Base-by-base conservation (phyloP, 2,329 filamentous ascomycete species). In the Diaporthe capsici region DNA sequence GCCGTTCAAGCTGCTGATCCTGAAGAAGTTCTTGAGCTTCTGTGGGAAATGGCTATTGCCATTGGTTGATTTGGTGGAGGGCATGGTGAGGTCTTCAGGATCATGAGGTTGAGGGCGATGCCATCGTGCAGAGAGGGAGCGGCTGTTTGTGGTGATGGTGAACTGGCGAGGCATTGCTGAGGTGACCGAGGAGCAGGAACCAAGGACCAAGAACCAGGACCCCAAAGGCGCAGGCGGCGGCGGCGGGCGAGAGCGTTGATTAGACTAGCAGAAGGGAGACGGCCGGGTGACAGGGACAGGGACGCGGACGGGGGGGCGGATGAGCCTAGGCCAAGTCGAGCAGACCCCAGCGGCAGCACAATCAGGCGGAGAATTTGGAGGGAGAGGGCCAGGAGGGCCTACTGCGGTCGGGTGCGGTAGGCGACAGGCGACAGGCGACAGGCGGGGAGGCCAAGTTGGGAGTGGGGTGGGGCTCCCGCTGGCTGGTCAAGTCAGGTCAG, bases 11-110 rank as follows among this genome's bases (percentile, higher is more conserved):
- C 84, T 89, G 82, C 89, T 93, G 83, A 93, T 93, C 80, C 91
- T 91, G 84, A 94, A 94, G 87, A 94, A 93, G 84, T 91, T 93
- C 86, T 91, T 92, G 80, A 94, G 83, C 82, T 91, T 92, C 83
- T 93, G 91, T 78, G 91, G 92, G 81, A 93, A 92, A 82, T 92
- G 91, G 84, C 85, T 86, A 79, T 87, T 87, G 82, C 88, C 88
- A 80, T 87, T 86, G 79, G 87, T 85, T 83, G 84, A 86, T 84
- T 92, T 92, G 81, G 87, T 85, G 77, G 88, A 85, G 76, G 88
- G 88, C 89, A 90, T 90, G 75, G 83, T 79, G 77, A 77, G 76
- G 77, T 78, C 78, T 75, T 77, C 57, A 58, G 76, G 76, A 77
- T 80, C 79, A 80, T 80, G 77, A 77, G 78, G 76, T 53, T 73